A percentile compares a stretch with the other conserved stretches of the same genome.
These are phyloP conservation scores for Thraustochytrium sp. DNA, from an alignment of 352 stramenopile genomes.

Conservation along the genomic window DNA sequence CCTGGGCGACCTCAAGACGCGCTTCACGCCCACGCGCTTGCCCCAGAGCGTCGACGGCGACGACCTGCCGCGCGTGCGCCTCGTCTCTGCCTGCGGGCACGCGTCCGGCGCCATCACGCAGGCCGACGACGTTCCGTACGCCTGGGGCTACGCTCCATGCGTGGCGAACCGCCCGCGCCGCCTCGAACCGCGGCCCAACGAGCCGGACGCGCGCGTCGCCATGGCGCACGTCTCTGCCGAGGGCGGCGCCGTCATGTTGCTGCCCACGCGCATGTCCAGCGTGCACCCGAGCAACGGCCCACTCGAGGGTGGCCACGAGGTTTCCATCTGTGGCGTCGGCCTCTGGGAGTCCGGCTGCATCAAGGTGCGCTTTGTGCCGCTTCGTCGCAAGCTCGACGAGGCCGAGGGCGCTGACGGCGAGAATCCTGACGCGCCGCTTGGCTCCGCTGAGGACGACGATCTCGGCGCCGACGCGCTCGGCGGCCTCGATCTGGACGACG, in stretches of 20 bases:
- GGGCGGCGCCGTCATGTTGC: background rate
- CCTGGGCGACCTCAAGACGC: slow-evolving; percentile 49
- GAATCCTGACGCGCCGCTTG: background rate
- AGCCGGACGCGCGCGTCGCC: background rate
- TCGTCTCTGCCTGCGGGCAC: background rate
- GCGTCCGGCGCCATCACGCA: background rate
- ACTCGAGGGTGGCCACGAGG: background rate
- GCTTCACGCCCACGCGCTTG: background rate
- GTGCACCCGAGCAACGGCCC: slow-evolving; percentile 18
- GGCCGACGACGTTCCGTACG: background rate
- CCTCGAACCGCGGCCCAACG: background rate
- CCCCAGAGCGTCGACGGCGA: too few species aligned
- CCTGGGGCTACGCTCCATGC: background rate
- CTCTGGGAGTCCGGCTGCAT: slow-evolving; percentile 24
- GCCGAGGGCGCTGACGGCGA: background rate
- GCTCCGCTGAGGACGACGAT: background rate
- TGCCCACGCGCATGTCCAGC: background rate
- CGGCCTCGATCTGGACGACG: background rate
- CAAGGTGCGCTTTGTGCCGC: slow-evolving; percentile 27
- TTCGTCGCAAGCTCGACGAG: background rate
- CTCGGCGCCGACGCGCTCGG: background rate
- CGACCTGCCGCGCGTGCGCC: background rate
- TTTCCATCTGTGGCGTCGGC: slow-evolving; percentile 12
- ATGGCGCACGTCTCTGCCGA: background rate
- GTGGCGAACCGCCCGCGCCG: background rate